Evolutionary conservation across 1,284 basidiomycete genomes (phyloP), one percentile per base, ranked within the genome.

Genomic region (Lignosus rhinocerotis): DNA sequence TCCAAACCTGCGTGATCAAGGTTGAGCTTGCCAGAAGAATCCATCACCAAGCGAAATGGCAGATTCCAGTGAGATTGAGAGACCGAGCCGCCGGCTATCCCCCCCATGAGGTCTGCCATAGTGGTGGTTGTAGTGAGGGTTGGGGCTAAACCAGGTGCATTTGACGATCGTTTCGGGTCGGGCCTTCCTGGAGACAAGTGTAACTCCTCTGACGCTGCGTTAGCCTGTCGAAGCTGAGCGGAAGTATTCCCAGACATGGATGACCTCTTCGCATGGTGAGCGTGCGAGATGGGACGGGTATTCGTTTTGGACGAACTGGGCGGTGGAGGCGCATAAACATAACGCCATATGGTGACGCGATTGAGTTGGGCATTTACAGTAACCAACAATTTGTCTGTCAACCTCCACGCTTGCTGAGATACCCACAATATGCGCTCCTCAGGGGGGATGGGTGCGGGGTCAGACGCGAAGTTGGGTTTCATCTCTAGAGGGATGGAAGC

Each of bases 281-380:
- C 17, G 32, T 59, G 59, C 25, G 43, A 38, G n/a, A 33, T 31
- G 0, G 51, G 55, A 32, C 55, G 59, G 2, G 57, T 50, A 16
- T 47, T 34, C 51, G 69, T 30, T 48, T 64, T 31, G 66, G 66
- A 41, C 70, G 72, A 41, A 75, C 68, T 4, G 79, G 83, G 3
- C 75, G 74, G 62, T 82, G 80, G 55, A 56, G 64, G 32, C 80
- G 87, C 75, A 63, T 86, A 87, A 0, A 78, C 79, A 69, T 91
- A 92, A 51, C 87, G 79, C 90, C 90, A 92, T 36, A 92, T 69
- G 1, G 84, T 81, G 1, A 91, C 62, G 45, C 77, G 76, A 9
- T 72, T 75, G 50, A 76, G 80, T 43, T 81, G 79, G 7, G 75
- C 68, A 58, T 89, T 78, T 21, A 87, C 72, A 0, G 87, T 89